A percentile compares a stretch with the other conserved stretches of the same genome.
These are phyloP conservation scores for Buddleja alternifolia DNA, from an alignment of 257 asterid species.

Conservation along the genomic window DNA sequence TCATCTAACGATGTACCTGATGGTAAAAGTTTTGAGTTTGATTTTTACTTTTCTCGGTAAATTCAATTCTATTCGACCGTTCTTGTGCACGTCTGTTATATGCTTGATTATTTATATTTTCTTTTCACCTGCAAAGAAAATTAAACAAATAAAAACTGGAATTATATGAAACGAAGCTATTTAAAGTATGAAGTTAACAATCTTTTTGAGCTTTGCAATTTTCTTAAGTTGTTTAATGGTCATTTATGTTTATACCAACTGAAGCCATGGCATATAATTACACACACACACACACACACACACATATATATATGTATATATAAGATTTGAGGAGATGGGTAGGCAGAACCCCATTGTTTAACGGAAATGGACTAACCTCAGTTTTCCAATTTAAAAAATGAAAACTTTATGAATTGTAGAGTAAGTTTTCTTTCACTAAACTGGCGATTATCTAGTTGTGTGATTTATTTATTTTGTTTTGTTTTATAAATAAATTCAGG, in stretches of 20 bases:
- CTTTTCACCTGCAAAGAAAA: neutral
- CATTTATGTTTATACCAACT: neutral
- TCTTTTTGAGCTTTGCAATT: neutral
- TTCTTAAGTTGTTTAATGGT: neutral
- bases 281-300: too few relatives aligned
- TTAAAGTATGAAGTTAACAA: constrained; percentile 4
- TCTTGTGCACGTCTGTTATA: neutral
- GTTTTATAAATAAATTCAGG: constrained; percentile 41
- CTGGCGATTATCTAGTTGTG: constrained; percentile 22
- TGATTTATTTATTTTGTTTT: neutral
- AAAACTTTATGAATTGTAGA: neutral
- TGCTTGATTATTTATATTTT: neutral
- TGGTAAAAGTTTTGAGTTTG: constrained; percentile 45
- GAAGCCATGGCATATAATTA: neutral
- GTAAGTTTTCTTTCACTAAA: constrained; percentile 6
- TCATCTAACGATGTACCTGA: constrained; percentile 54
- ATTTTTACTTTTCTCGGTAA: neutral
- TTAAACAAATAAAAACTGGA: neutral
- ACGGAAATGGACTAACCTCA: too few relatives aligned
- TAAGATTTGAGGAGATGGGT: neutral
- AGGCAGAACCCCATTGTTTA: neutral
- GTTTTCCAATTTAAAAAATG: neutral
- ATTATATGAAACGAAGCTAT: neutral
- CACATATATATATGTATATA: too few relatives aligned
- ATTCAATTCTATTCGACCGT: neutral